Conservation (phyloP, 1,139 yeast species). For the Ogataea hybrid region DNA sequence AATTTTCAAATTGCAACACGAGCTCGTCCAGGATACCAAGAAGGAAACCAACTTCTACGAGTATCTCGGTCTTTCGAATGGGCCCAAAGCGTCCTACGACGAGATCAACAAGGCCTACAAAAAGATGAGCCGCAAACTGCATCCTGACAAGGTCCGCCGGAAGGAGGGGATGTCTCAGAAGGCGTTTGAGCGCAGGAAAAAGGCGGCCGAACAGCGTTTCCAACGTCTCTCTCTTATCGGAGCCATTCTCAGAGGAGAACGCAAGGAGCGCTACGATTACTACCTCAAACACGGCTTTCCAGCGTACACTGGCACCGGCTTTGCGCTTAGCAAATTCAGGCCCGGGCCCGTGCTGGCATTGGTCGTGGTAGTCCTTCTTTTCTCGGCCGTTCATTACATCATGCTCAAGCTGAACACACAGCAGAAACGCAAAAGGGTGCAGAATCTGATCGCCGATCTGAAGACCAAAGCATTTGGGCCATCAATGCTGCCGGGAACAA, state of each 20-base stretch:
- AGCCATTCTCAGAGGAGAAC: constrained; percentile 62
- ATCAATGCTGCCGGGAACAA: constrained; percentile 25
- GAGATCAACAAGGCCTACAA: constrained; percentile 78
- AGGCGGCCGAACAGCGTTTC: constrained; percentile 55
- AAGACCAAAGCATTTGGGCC: constrained; percentile 54
- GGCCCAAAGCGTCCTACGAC: constrained; percentile 53
- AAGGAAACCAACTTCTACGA: constrained; percentile 63
- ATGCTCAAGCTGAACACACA: constrained; percentile 52
- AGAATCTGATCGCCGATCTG: constrained; percentile 47
- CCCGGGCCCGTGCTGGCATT: constrained; percentile 56
- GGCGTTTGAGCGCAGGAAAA: constrained; percentile 37
- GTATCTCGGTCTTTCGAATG: constrained; percentile 53
- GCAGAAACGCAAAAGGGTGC: constrained; percentile 63
- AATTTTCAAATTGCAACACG: constrained; percentile 72
- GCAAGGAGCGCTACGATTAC: constrained; percentile 79
- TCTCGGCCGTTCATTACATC: constrained; percentile 58
- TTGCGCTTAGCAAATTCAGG: constrained; percentile 52
- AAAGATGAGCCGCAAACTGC: constrained; percentile 65
- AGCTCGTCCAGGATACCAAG: constrained; percentile 64
- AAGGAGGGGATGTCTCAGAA: constrained; percentile 29
- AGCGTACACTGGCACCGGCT: constrained; percentile 56
- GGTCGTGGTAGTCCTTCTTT: constrained; percentile 45
- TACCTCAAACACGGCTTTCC: constrained; percentile 88
- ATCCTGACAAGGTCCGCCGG: constrained; percentile 73
- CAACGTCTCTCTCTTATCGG: constrained; percentile 75